Percentiles rank a stretch among this genome's conserved stretches.
These are phyloP conservation scores for Pythium biforme DNA, from an alignment of 352 stramenopile genomes.

Conservation along the genomic window DNA sequence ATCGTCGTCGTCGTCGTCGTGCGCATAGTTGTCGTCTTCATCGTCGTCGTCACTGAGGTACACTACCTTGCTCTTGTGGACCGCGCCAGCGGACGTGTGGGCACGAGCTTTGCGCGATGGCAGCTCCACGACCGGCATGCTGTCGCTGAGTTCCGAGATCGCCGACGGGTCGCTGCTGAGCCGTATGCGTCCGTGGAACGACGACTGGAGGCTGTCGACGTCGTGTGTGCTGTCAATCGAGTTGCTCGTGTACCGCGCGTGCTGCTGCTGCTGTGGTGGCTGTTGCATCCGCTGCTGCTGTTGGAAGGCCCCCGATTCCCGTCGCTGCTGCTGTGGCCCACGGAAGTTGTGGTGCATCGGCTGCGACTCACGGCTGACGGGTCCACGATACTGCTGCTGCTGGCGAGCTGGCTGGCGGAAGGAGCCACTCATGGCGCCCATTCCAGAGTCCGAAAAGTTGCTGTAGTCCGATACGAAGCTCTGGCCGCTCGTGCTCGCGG, in stretches of 20 bases:
- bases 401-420: constrained; percentile 6
- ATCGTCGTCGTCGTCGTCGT: constrained; percentile 25
- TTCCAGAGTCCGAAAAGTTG: constrained; percentile 10
- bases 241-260: constrained; percentile 1
- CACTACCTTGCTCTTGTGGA: neutral
- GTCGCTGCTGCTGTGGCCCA: constrained; percentile 6
- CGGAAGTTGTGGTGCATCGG: neutral
- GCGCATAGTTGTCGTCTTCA: constrained; percentile 34
- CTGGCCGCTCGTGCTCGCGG: constrained; percentile 11
- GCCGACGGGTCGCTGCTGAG: constrained; percentile 19
- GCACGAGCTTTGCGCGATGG: neutral
- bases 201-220: constrained; percentile 15
- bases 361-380: constrained; percentile 9
- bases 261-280: neutral
- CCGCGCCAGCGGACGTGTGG: neutral
- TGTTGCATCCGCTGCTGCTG: neutral
- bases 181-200: constrained; percentile 17
- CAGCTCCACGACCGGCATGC: constrained; percentile 12
- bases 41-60: neutral
- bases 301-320: neutral
- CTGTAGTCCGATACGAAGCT: constrained; percentile 21
- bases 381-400: constrained; percentile 2
- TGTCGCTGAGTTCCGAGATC: constrained; percentile 8
- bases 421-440: neutral
- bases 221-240: constrained; percentile 23